phyloP scores from a whole-genome alignment of 805 yeast species.

The Debaryomyces hansenii region DNA sequence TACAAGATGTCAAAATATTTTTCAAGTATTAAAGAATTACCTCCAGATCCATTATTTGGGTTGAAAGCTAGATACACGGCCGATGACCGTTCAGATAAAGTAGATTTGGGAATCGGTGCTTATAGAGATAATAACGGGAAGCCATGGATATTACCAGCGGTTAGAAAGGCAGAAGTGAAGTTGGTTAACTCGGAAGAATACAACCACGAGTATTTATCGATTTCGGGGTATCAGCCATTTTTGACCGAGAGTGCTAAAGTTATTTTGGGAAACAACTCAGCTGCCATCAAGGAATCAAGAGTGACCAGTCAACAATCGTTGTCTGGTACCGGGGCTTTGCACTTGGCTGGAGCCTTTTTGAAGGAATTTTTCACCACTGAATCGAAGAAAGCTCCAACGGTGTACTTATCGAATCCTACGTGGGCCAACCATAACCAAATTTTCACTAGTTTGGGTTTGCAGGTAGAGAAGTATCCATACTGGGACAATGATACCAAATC shows the following conservation, averaged over 20 bases:
- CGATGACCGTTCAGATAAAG: slow-evolving; percentile 65
- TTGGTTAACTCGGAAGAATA: slow-evolving; percentile 58
- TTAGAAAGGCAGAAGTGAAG: slow-evolving; percentile 63
- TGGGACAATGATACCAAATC: slow-evolving; percentile 75
- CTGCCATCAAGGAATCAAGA: slow-evolving; percentile 47
- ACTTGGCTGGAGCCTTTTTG: slow-evolving; percentile 75
- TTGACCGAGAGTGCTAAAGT: slow-evolving; percentile 70
- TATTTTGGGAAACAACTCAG: slow-evolving; percentile 63
- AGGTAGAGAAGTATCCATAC: slow-evolving; percentile 75
- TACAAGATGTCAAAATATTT: slow-evolving; percentile 38
- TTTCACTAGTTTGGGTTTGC: slow-evolving; percentile 68
- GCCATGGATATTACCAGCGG: slow-evolving; percentile 74
- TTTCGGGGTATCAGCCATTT: slow-evolving; percentile 71
- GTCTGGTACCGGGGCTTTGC: slow-evolving; percentile 91
- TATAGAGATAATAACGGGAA: slow-evolving; percentile 68
- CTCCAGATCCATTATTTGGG: slow-evolving; percentile 87
- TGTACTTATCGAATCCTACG: slow-evolving; percentile 87
- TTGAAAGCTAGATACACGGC: slow-evolving; percentile 64
- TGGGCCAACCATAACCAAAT: slow-evolving; percentile 96
- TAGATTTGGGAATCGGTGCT: slow-evolving; percentile 85
- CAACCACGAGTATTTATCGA: slow-evolving; percentile 89
- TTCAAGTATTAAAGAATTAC: slow-evolving; percentile 58
- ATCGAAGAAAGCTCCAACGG: slow-evolving; percentile 24
- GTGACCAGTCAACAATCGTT: slow-evolving; percentile 71
- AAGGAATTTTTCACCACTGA: slow-evolving; percentile 48